These are phyloP conservation scores for Thamnidium elegans DNA, from an alignment of 192 early-diverging fungal genomes.

Conservation along the genomic window DNA sequence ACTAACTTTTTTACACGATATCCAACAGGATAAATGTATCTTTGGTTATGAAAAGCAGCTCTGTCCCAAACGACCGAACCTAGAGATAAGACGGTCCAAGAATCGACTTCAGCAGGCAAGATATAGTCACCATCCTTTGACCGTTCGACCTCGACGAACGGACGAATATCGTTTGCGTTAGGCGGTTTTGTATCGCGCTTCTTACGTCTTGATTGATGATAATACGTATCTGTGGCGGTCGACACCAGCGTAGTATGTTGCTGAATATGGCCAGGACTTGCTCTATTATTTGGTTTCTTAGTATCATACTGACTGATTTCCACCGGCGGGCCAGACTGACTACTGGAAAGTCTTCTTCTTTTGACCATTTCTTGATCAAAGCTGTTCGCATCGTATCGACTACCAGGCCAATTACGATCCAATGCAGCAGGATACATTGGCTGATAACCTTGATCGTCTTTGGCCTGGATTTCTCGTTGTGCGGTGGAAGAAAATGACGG, in stretches of 20 bases:
- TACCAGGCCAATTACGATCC: conserved; percentile 16
- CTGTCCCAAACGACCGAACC: conserved; percentile 76
- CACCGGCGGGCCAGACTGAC: neutral
- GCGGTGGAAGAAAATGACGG: neutral
- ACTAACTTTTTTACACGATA: conserved; percentile 63
- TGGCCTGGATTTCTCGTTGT: neutral
- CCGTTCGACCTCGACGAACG: conserved; percentile 38
- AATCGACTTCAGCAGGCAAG: conserved; percentile 77
- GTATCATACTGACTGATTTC: neutral
- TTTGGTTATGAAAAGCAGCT: conserved; percentile 79
- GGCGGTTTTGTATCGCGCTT: conserved; percentile 40
- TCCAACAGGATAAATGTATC: conserved; percentile 92
- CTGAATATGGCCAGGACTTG: too few relatives aligned
- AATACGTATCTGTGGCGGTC: conserved; percentile 7
- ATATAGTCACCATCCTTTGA: conserved; percentile 67
- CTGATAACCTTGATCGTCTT: neutral
- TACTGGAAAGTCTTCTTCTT: conserved; percentile 7
- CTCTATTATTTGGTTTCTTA: neutral
- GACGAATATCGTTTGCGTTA: conserved; percentile 32
- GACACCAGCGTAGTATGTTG: too few relatives aligned
- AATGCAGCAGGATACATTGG: neutral
- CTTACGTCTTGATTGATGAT: conserved; percentile 30
- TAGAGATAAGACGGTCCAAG: conserved; percentile 66
- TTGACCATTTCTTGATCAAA: conserved; percentile 3
- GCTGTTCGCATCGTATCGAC: conserved; percentile 7